phyloP scores from a whole-genome alignment of 352 stramenopile species.

The Pythium aphanidermatum region DNA sequence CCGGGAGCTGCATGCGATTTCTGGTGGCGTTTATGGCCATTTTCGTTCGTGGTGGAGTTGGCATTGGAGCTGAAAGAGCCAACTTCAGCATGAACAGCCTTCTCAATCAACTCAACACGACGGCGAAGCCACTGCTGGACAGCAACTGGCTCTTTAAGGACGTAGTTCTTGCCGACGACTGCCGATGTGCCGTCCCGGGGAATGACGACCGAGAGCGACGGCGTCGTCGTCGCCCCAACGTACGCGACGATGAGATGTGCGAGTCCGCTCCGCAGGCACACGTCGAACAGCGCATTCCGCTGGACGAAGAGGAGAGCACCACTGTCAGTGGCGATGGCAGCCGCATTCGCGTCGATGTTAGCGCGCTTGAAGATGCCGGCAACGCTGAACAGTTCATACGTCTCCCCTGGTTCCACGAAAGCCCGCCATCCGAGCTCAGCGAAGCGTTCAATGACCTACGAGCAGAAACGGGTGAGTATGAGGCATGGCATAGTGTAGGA shows the following conservation, averaged over 20 bases:
- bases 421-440: constrained; percentile 70
- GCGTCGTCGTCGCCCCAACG: constrained; percentile 30
- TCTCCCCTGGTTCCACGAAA: constrained; percentile 77
- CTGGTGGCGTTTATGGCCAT: background rate
- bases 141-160: constrained; percentile 74
- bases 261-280: constrained; percentile 65
- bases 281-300: constrained; percentile 69
- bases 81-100: constrained; percentile 31
- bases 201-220: constrained; percentile 8
- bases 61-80: constrained; percentile 3
- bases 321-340: background rate
- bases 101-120: constrained; percentile 49
- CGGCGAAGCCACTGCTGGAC: constrained; percentile 72
- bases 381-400: constrained; percentile 81
- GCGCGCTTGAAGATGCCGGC: constrained; percentile 45
- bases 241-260: constrained; percentile 70
- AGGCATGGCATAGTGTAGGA: too few relatives aligned
- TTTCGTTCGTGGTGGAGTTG: background rate
- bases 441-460: constrained; percentile 70
- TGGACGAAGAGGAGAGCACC: constrained; percentile 37
- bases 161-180: constrained; percentile 39
- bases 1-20: too few relatives aligned
- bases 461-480: too few relatives aligned
- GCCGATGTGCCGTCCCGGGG: background rate
- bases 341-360: constrained; percentile 15